Base-by-base conservation (phyloP, 2,329 filamentous ascomycete genomes). In the Alternaria tenuissima region DNA sequence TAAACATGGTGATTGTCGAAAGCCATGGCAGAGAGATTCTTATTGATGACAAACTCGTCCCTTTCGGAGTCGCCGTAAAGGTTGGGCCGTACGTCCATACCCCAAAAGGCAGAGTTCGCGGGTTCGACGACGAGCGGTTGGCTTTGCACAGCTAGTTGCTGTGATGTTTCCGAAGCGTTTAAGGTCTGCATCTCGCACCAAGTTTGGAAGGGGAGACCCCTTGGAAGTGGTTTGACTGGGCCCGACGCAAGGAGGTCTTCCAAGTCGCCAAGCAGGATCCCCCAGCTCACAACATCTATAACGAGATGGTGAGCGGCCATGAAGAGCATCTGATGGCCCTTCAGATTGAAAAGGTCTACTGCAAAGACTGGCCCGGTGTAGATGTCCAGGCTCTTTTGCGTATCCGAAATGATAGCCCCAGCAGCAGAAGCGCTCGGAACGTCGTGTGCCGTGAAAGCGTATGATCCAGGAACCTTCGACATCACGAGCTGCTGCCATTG, bases 1-100 rank as follows among this genome's bases (percentile, higher is more conserved):
- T 87, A 80, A 2, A 82, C 81, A 9, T 78, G 74, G 52, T 83
- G 70, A 20, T 68, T 58, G 12, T 68, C 52, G 12, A 74, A 62
- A 11, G 69, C 73, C 59, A 63, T 59, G 16, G 68, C 48, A 7
- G 74, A 68, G 12, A 66, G 58, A 7, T 58, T 57, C 20, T 64
- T 57, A 28, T 70, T 64, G 9, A 76, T 53, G 8, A 47, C 48
- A 39, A 77, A 76, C 2, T 67, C 64, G 28, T 77, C 74, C 20
- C 67, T 62, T 18, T 76, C 73, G 8, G 70, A 64, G 42, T 77
- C 72, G 3, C 71, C 72, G 46, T 76, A 76, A 1, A 71, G 18
- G 32, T 77, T 77, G 7, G 44, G 30, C 16, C 67, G 68, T 16
- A 67, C 62, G 14, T 75, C 68, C 57, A 76, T 65, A 5, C 72